Base-by-base conservation (phyloP, 305 asterid genomes). In the Fraxinus sp. region DNA sequence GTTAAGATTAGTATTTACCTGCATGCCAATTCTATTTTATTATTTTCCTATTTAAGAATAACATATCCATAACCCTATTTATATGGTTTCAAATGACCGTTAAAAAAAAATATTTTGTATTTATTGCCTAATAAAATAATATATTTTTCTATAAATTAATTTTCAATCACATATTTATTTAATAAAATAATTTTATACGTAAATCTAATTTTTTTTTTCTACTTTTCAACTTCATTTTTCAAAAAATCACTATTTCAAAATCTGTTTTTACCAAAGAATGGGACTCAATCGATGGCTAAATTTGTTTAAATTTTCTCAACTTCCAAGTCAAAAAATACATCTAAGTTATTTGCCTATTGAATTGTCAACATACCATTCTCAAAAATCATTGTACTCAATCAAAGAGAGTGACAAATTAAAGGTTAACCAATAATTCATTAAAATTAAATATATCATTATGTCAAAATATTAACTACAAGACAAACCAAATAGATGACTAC, bases 401-500 rank as follows among this genome's bases (percentile, higher is more conserved):
- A 5, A 22, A 5, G 32, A 62, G 28, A 59, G 22, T 22, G 4
- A 62, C 0, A 62, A 2, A 0, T 7, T 18, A 13, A 68, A 68
- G 14, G 16, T n/a, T 28, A 8, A 68, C 35, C 37, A 28, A 68
- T 3, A 30, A 68, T 68, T 68, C 9, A 68, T 28, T 68, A 30
- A 68, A 10, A 11, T 10, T 10, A 68, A 28, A 26, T 14, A 68
- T 28, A 24, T 4, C 39, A 30, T 68, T 68, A 11, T 28, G 74
- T 68, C 37, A 26, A 9, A n/a, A 24, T 26, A 22, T 66, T 10
- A 64, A 22, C 20, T 20, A 68, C 39, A 28, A 68, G 37, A 68
- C 74, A 68, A 68, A 13, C 28, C 71, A 7, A 62, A 81, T 71
- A 82, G 79, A 49, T 4, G 59, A 49, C 59, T 49, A 16, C 59